Evolutionary conservation across 2,329 filamentous ascomycete species (phyloP).

Genomic region (Raffaelea albimanens): DNA sequence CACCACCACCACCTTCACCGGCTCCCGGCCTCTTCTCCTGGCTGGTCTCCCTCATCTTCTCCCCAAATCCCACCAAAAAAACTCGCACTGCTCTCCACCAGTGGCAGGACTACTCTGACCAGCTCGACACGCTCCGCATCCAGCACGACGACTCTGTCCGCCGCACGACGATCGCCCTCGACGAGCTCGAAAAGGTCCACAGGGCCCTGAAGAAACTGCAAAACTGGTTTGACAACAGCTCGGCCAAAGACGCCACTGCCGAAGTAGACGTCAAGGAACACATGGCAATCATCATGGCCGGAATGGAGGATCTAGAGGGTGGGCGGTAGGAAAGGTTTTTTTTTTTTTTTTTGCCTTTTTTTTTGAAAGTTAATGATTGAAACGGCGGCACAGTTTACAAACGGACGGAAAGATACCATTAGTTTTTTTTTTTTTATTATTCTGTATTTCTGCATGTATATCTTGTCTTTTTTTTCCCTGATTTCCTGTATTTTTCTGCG

Average conservation of each 20-base stretch:
- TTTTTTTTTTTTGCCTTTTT: neutral
- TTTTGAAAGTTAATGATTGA: neutral
- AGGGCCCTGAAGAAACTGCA: conserved; percentile 3
- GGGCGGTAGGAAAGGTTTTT: too few relatives aligned
- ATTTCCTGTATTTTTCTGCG: too few relatives aligned
- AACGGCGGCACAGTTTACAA: neutral
- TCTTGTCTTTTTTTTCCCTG: too few relatives aligned
- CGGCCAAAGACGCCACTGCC: neutral
- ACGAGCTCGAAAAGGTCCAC: conserved; percentile 6
- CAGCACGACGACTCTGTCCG: conserved; percentile 1
- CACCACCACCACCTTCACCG: too few relatives aligned
- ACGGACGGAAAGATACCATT: too few relatives aligned
- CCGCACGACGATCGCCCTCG: conserved; percentile 2
- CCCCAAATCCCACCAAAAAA: too few relatives aligned
- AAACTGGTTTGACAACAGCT: neutral
- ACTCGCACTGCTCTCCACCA: neutral
- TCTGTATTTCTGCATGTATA: too few relatives aligned
- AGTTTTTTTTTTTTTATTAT: too few relatives aligned
- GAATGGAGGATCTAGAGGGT: conserved; percentile 5
- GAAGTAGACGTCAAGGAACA: conserved; percentile 7
- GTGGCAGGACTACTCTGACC: conserved; percentile 5
- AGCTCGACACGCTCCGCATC: conserved; percentile 2
- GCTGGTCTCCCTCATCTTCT: too few relatives aligned
- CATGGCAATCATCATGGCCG: conserved; percentile 8
- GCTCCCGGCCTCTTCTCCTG: too few relatives aligned